Evolutionary conservation across 768 basidiomycete genomes (phyloP), one percentile per base, ranked within the genome.

Genomic region (Panellus pusillus): DNA sequence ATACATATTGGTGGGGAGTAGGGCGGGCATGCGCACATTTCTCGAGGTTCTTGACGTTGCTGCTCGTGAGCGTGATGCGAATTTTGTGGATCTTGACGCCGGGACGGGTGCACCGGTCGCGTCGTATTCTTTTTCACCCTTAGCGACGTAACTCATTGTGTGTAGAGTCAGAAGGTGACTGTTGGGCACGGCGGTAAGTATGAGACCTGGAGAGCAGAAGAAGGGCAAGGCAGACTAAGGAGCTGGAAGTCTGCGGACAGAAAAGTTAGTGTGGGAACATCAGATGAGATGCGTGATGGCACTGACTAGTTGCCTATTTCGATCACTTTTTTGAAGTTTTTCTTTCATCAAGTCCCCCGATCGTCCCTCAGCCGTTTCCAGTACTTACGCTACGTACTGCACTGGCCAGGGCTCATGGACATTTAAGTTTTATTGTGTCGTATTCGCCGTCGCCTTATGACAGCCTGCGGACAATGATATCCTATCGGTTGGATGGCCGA

Each of bases 61-160:
- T 89, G 77, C 91, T 93, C 62, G 97, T 98, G 72, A 99, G 81
- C 61, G 97, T 98, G 80, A 99, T 99, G 61, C 97, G 81, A 74
- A 98, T 98, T 84, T 98, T 98, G 86, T 98, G 96, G 72, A 93
- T 84, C 76, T 98, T 95, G 70, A 91, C 89, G 61, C 83, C 78
- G 67, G 90, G 58, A 93, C 84, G 49, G 81, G 82, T 61, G 89
- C 88, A 66, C 92, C 92, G 44, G 90, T 87, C 57, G 92, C 93
- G 64, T 98, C 97, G 80, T 93, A 94, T 72, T 97, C 94, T 74
- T 98, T 94, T 74, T 94, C 93, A 73, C 88, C 90, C 85, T 93
- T 93, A 81, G 92, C 91, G 91, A 93, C 93, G 89, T 95, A 93
- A 91, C 90, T 92, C 92, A 93, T 93, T 76, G 70, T 62, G 54